Evolutionary conservation across 2,329 filamentous ascomycete genomes (phyloP).

Genomic region (Colletotrichum sp.): DNA sequence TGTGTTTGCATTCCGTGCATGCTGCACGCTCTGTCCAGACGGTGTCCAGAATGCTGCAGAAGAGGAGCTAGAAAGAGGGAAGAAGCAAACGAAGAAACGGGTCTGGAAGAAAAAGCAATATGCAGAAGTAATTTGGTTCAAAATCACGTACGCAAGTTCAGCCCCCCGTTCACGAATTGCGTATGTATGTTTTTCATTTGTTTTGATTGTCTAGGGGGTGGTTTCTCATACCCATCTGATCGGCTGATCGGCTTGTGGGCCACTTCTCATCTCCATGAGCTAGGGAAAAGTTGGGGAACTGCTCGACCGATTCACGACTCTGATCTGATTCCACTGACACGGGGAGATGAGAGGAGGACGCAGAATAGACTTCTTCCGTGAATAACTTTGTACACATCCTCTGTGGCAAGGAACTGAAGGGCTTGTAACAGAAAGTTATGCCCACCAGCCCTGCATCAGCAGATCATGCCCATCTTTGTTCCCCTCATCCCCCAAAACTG

Average conservation of each 20-base stretch:
- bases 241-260: slow-evolving; percentile 3
- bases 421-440: not conserved
- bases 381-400: not conserved
- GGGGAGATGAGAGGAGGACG: not conserved
- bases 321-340: not conserved
- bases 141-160: not conserved
- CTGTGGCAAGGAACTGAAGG: not conserved
- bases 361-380: not conserved
- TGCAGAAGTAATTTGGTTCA: not conserved
- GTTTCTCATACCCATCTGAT: not conserved
- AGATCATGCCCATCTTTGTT: not conserved
- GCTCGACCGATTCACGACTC: not conserved
- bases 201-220: not conserved
- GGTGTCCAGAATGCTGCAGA: not conserved
- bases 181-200: not conserved
- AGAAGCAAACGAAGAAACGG: not conserved
- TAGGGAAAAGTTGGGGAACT: not conserved
- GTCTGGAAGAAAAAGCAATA: not conserved
- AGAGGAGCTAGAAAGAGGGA: not conserved
- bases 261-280: not conserved
- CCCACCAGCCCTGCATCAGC: not conserved
- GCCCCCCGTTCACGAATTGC: not conserved
- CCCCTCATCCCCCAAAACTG: not conserved
- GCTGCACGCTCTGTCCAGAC: not conserved
- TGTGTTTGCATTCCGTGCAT: not conserved